Evolutionary conservation across 176 grass and related monocot genomes (phyloP).

Genomic region (Triticum timopheevii): DNA sequence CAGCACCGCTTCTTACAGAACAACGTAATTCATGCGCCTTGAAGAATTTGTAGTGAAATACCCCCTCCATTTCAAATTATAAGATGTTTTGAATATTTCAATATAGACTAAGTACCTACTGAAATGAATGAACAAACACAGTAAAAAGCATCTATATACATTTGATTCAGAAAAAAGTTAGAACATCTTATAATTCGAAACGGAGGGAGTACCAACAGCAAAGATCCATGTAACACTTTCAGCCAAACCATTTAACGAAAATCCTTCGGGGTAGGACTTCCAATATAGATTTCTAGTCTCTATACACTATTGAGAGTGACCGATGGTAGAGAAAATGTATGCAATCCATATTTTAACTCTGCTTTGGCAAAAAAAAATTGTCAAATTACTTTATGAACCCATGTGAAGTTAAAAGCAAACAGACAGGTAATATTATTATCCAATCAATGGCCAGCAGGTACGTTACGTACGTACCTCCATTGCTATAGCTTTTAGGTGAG

Average conservation of each 20-base stretch:
- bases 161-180: no score
- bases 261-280: background rate
- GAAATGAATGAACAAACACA: no score
- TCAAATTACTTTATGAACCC: background rate
- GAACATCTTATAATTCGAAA: no score
- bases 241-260: background rate
- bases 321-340: background rate
- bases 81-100: no score
- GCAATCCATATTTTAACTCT: background rate
- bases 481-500: conserved; percentile 39
- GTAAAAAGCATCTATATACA: no score
- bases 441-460: background rate
- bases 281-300: background rate
- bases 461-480: background rate
- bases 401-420: background rate
- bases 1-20: no score
- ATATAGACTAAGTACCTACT: no score
- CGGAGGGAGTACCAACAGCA: no score
- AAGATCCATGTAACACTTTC: background rate
- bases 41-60: no score
- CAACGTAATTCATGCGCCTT: no score
- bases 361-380: background rate
- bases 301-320: background rate
- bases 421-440: background rate
- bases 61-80: no score